These are phyloP conservation scores for Fusarium odoratissimum DNA, from an alignment of 2,329 filamentous ascomycete species.

Conservation along the genomic window DNA sequence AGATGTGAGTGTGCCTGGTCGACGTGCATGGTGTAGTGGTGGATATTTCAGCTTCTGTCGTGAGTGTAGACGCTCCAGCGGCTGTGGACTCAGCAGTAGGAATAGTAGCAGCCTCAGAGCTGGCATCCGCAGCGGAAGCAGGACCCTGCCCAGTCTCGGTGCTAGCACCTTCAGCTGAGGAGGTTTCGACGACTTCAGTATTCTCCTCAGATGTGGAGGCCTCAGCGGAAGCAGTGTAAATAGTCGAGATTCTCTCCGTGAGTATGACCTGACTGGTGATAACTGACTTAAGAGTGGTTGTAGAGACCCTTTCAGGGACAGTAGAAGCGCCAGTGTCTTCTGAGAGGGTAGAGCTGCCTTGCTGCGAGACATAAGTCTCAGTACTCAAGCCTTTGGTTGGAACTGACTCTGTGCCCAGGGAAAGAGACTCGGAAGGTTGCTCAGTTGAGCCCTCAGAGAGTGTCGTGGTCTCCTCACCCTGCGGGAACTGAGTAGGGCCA, in stretches of 20 bases:
- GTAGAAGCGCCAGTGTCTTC: background rate
- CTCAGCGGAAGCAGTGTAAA: background rate
- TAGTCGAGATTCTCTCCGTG: conserved; percentile 8
- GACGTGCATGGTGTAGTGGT: conserved; percentile 24
- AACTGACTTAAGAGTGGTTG: conserved; percentile 11
- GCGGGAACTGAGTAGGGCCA: conserved; percentile 9
- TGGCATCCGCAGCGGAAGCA: background rate
- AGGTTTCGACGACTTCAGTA: background rate
- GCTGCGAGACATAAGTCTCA: conserved; percentile 5
- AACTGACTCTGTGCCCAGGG: background rate
- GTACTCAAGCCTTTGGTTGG: background rate
- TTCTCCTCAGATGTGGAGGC: background rate
- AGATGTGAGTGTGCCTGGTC: conserved; percentile 26
- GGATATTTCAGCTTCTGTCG: background rate
- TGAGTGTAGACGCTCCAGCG: background rate
- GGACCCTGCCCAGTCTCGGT: conserved; percentile 13
- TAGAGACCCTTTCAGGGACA: background rate
- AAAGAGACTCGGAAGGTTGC: background rate
- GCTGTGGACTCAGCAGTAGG: background rate
- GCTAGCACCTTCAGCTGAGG: background rate
- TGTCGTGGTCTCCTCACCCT: background rate
- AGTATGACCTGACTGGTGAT: conserved; percentile 24
- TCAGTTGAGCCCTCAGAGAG: background rate
- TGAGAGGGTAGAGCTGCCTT: background rate
- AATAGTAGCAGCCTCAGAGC: background rate